phyloP scores from a whole-genome alignment of 2,329 filamentous ascomycete species.

The Aspergillus sp. region DNA sequence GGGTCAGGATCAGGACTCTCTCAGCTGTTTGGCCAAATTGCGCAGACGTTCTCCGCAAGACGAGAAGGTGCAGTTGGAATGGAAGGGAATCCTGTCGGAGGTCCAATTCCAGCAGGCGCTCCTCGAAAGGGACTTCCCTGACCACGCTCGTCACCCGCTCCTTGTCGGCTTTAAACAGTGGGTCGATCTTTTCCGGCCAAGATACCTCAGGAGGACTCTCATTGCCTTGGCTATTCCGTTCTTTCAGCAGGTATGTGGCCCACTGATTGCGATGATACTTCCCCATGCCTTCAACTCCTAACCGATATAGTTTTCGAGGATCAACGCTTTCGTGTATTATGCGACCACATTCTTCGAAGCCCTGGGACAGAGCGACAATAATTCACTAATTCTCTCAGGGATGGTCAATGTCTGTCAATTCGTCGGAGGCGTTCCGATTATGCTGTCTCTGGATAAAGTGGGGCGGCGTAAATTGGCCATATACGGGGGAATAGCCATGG shows the following conservation, averaged over 20 bases:
- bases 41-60: conserved; percentile 51
- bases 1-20: conserved; percentile 48
- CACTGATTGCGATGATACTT: neutral
- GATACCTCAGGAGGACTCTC: conserved; percentile 15
- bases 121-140: neutral
- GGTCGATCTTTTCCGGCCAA: neutral
- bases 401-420: conserved; percentile 42
- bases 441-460: conserved; percentile 36
- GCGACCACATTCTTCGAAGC: conserved; percentile 50
- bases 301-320: conserved; percentile 37
- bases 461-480: conserved; percentile 35
- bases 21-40: conserved; percentile 47
- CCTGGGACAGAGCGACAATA: conserved; percentile 36
- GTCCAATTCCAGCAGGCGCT: conserved; percentile 47
- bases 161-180: neutral
- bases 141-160: neutral
- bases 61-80: conserved; percentile 51
- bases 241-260: conserved; percentile 38
- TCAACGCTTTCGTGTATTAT: conserved; percentile 55
- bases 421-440: conserved; percentile 29
- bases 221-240: conserved; percentile 45
- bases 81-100: conserved; percentile 51
- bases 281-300: neutral
- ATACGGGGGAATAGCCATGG: conserved; percentile 34
- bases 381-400: conserved; percentile 35